A percentile compares a stretch with the other conserved stretches of the same genome.
phyloP scores from a whole-genome alignment of 2,329 filamentous ascomycete genomes.

The Helotiales sp. region DNA sequence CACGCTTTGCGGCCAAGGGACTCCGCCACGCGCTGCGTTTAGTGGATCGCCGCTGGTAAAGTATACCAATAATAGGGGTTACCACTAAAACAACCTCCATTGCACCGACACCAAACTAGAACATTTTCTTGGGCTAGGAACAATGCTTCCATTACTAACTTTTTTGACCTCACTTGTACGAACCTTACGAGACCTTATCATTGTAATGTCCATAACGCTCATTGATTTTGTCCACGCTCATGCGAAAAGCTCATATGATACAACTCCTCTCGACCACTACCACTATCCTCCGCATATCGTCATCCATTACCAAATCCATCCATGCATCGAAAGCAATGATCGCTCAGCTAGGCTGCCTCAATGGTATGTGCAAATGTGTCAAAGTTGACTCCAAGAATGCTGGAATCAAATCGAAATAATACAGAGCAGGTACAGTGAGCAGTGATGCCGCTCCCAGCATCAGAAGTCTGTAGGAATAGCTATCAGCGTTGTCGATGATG shows the following conservation, averaged over 20 bases:
- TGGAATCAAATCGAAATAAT: slow-evolving; percentile 18
- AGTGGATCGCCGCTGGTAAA: too few relatives aligned
- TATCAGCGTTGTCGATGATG: slow-evolving; percentile 26
- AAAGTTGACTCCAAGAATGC: background rate
- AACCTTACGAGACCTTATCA: background rate
- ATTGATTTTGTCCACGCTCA: slow-evolving; percentile 1
- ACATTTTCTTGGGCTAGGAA: background rate
- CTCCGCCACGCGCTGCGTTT: too few relatives aligned
- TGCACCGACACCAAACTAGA: background rate
- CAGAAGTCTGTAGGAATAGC: slow-evolving; percentile 27
- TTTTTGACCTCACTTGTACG: too few relatives aligned
- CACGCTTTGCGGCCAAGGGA: background rate
- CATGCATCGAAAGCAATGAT: background rate
- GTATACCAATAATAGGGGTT: background rate
- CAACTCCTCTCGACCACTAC: background rate
- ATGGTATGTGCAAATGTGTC: slow-evolving; percentile 7
- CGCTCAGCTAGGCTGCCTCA: background rate
- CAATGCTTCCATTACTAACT: background rate
- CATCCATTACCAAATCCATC: slow-evolving; percentile 1
- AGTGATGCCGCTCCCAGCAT: slow-evolving; percentile 25
- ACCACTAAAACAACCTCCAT: background rate
- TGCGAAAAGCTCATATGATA: slow-evolving; percentile 18
- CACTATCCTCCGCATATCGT: slow-evolving; percentile 1
- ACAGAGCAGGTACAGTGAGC: slow-evolving; percentile 27
- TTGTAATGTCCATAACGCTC: background rate